Percentiles rank a stretch among this genome's conserved stretches.
Evolutionary conservation across 1,284 basidiomycete genomes (phyloP).

Genomic region (Heliocybe sulcata): DNA sequence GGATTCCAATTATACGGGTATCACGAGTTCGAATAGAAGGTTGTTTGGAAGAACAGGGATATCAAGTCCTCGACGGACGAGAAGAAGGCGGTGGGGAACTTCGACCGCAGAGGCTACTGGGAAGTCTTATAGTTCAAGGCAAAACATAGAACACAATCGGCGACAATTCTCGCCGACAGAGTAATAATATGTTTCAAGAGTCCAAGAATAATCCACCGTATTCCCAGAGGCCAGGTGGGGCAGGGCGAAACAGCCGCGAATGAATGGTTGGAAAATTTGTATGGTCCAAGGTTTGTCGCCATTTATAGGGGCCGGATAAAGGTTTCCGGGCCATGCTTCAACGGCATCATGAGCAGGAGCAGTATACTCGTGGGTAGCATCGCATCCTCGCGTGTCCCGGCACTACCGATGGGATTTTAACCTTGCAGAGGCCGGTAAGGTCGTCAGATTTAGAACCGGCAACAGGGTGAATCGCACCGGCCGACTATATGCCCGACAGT

Average conservation of each 20-base stretch:
- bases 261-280: neutral
- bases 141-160: neutral
- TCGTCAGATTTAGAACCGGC: neutral
- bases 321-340: neutral
- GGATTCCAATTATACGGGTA: neutral
- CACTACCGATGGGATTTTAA: neutral
- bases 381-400: neutral
- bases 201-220: neutral
- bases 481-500: too few relatives aligned
- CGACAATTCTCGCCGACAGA: neutral
- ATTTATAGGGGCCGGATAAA: neutral
- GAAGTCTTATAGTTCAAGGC: neutral
- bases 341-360: too few relatives aligned
- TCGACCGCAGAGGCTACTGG: neutral
- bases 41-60: too few relatives aligned
- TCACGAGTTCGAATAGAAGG: neutral
- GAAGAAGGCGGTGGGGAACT: too few relatives aligned
- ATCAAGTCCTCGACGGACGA: too few relatives aligned
- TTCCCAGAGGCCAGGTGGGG: neutral
- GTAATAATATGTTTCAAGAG: neutral
- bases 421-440: neutral
- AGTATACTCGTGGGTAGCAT: neutral
- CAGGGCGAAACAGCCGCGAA: neutral
- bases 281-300: neutral
- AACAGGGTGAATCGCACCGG: too few relatives aligned